Percentiles rank a stretch among this genome's conserved stretches.
phyloP scores from a whole-genome alignment of 495 filamentous ascomycete species.

The Friedmanniomyces endolithicus region DNA sequence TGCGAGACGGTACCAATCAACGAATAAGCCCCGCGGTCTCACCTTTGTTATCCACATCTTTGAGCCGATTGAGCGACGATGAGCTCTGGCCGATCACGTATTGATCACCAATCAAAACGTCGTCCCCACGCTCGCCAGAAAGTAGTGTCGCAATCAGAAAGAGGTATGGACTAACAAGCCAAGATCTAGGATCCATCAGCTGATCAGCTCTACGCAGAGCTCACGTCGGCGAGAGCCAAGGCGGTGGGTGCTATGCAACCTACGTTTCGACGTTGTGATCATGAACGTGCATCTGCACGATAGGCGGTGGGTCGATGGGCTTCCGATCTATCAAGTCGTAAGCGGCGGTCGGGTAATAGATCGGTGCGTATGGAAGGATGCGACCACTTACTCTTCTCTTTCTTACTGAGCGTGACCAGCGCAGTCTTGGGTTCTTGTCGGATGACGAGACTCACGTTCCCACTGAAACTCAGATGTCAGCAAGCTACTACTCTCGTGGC shows the following conservation, averaged over 20 bases:
- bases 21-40: slow-evolving; percentile 21
- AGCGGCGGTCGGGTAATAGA: slow-evolving; percentile 2
- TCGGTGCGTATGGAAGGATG: not conserved
- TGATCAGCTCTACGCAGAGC: not conserved
- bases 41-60: slow-evolving; percentile 79
- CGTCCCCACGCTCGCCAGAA: slow-evolving; percentile 44
- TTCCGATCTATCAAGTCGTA: slow-evolving; percentile 57
- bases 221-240: no score
- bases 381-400: slow-evolving; percentile 26
- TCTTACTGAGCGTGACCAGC: slow-evolving; percentile 24
- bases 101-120: slow-evolving; percentile 36
- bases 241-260: not conserved
- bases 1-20: no score
- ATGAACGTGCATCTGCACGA: slow-evolving; percentile 70
- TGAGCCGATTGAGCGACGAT: slow-evolving; percentile 84
- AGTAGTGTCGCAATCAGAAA: slow-evolving; percentile 68
- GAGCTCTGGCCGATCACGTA: slow-evolving; percentile 69
- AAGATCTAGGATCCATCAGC: slow-evolving; percentile 23
- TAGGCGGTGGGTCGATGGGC: slow-evolving; percentile 88
- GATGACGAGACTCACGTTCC: slow-evolving; percentile 18
- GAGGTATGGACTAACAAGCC: slow-evolving; percentile 54
- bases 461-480: slow-evolving; percentile 8
- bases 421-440: slow-evolving; percentile 29
- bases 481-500: no score
- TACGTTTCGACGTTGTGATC: slow-evolving; percentile 15